A percentile compares a stretch with the other conserved stretches of the same genome.
These are phyloP conservation scores for Candida broadrunensis DNA, from an alignment of 805 yeast genomes.

Conservation along the genomic window DNA sequence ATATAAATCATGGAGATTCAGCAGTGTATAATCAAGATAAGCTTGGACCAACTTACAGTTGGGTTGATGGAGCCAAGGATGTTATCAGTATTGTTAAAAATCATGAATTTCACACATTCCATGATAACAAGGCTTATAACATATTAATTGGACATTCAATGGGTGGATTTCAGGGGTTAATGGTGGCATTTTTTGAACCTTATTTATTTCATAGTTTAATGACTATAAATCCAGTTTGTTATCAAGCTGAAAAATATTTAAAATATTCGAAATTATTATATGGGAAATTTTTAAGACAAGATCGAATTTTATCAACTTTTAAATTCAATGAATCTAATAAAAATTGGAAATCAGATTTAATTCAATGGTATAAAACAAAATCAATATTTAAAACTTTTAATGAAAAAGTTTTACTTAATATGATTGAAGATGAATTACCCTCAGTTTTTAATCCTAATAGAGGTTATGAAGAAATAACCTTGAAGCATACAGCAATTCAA, in stretches of 20 bases:
- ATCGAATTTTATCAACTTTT: constrained; percentile 7
- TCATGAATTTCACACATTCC: constrained; percentile 33
- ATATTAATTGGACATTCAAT: constrained; percentile 69
- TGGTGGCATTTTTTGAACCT: constrained; percentile 51
- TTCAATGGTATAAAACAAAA: constrained; percentile 8
- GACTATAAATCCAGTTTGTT: constrained; percentile 61
- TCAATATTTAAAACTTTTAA: constrained; percentile 14
- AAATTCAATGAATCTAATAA: constrained; percentile 4
- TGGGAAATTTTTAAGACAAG: constrained; percentile 8
- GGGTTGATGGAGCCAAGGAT: constrained; percentile 72
- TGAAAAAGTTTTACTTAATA: constrained; percentile 11
- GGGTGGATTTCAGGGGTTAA: constrained; percentile 60
- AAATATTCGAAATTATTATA: constrained; percentile 4
- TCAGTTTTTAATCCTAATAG: constrained; percentile 3
- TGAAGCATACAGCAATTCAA: constrained; percentile 10
- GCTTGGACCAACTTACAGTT: constrained; percentile 52
- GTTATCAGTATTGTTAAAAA: constrained; percentile 37
- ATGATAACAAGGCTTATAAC: constrained; percentile 28
- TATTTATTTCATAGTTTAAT: constrained; percentile 50
- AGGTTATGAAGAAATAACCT: constrained; percentile 6
- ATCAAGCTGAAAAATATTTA: constrained; percentile 11
- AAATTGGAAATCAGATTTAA: constrained; percentile 10
- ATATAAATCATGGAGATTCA: constrained; percentile 69
- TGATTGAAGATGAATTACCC: constrained; percentile 15
- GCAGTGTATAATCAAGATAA: constrained; percentile 51